Evolutionary conservation across 2,329 filamentous ascomycete species (phyloP), one percentile per base, ranked within the genome.

Genomic region (Trichoderma breve): DNA sequence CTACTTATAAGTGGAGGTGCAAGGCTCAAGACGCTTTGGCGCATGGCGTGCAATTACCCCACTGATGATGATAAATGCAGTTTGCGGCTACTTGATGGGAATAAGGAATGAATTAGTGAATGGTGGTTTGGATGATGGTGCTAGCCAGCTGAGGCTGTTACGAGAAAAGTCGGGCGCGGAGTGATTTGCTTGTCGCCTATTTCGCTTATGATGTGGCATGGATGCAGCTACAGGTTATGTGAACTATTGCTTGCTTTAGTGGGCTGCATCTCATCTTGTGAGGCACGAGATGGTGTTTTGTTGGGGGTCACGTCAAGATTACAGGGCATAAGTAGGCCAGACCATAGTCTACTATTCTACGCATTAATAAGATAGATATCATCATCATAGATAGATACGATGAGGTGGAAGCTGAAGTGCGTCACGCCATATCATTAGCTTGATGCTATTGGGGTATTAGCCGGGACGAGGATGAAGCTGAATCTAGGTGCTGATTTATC

Each of bases 21-120:
- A 47, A 47, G 69, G 34, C 61, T 71, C 57, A 64, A 71, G 61
- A 24, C 21, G 18, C 34, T 65, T 65, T 65, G 51, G 69, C 21
- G 69, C 61, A 71, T 71, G 61, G 63, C 63, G 70, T 66, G 70
- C 70, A 67, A 67, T 30, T 66, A 71, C 70, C 70, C 70, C 70
- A 57, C 62, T 28, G 53, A 61, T 71, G 62, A 53, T 66, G 53
- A 55, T 67, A 36, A 60, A 61, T 67, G 51, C 34, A 15, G 15
- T 36, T 65, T 58, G 53, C 8, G 30, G 26, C 26, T 39, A 18
- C 36, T 51, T 15, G 5, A 51, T 26, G 26, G 53, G 12, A 55
- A 47, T 67, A 26, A 32, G 24, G 30, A 47, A 34, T 47, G 65
- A 43, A 30, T 43, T 26, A 26, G 6, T 26, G 7, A 60, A 12